Evolutionary conservation across 169 alveolate genomes (phyloP).

Genomic region (Eimeria nieschulzi): DNA sequence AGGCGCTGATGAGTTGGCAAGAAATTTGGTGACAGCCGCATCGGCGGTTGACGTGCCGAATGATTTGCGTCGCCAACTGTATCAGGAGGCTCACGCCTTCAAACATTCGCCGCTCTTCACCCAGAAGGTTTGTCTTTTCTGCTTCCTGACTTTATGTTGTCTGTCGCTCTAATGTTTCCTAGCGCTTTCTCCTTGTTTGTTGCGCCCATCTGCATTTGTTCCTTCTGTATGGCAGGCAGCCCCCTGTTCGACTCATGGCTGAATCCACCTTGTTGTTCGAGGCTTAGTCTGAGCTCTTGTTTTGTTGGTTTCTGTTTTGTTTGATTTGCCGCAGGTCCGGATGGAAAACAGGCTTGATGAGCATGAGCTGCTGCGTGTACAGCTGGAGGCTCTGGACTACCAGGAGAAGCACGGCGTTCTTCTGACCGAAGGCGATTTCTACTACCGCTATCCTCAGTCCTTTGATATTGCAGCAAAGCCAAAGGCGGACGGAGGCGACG

Average conservation of each 20-base stretch:
- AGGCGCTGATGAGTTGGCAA: conserved; percentile 24
- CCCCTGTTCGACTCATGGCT: too few relatives aligned
- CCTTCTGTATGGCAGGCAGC: too few relatives aligned
- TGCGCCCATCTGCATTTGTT: too few relatives aligned
- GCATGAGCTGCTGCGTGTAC: conserved; percentile 69
- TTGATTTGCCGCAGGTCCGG: conserved; percentile 41
- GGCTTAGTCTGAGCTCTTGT: not conserved
- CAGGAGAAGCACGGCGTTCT: conserved; percentile 68
- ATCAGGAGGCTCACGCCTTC: conserved; percentile 56
- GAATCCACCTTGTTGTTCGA: too few relatives aligned
- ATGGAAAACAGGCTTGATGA: conserved; percentile 67
- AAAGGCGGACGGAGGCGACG: conserved; percentile 14
- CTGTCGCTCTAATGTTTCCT: not conserved
- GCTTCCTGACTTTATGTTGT: not conserved
- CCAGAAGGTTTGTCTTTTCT: conserved; percentile 25
- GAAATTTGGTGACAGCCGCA: conserved; percentile 21
- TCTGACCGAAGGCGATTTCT: conserved; percentile 57
- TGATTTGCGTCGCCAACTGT: conserved; percentile 57
- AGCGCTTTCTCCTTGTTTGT: too few relatives aligned
- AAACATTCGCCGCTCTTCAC: conserved; percentile 52
- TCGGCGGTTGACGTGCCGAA: conserved; percentile 29
- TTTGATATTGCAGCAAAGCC: conserved; percentile 30
- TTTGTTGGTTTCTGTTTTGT: not conserved
- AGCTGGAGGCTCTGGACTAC: conserved; percentile 69
- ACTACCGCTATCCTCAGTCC: conserved; percentile 36